Evolutionary conservation across 2,329 filamentous ascomycete species (phyloP), one percentile per base, ranked within the genome.

Genomic region (Chalaropsis thielavioides): DNA sequence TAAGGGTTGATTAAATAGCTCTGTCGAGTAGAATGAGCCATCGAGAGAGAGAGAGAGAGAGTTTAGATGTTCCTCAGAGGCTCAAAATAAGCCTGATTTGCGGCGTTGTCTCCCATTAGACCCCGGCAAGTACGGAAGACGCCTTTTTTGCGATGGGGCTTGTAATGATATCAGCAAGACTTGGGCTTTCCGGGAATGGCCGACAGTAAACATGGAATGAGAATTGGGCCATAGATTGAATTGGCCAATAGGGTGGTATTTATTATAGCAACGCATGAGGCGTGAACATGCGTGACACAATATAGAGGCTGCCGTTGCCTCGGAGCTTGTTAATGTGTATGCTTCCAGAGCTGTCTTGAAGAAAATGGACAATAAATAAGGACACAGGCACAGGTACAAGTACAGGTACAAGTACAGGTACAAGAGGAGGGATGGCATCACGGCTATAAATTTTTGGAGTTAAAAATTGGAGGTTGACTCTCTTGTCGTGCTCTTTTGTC

Each of bases 171-270:
- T 38, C 15, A 43, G 8, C 19, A 62, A 49, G 11, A 44, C 17
- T 3, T 31, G 10, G n/a, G 8, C n/a, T 43, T 67, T 64, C 66
- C 66, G 66, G 61, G 61, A 67, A 64, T 67, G 66, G 66, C 66
- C 66, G 66, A 67, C 61, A 61, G 41, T 49, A 38, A 8, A 38
- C 1, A 38, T 22, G n/a, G 44, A 11, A 51, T 24, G 46, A 24
- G 31, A 17, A 46, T 4, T 3, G 8, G 27, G 17, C 27, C 27
- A 17, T n/a, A 27, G n/a, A 3, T 15, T 56, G 27, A 56, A 46
- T 46, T n/a, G 15, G 43, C 43, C 10, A 46, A 17, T 19, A n/a
- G 4, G 6, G 15, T n/a, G n/a, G n/a, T n/a, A n/a, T n/a, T n/a
- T n/a, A 46, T n/a, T n/a, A 4, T 46, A 5, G 6, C 15, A 46